Base-by-base conservation (phyloP, 1,284 basidiomycete species). In the Cryptococcus jaspeensis region DNA sequence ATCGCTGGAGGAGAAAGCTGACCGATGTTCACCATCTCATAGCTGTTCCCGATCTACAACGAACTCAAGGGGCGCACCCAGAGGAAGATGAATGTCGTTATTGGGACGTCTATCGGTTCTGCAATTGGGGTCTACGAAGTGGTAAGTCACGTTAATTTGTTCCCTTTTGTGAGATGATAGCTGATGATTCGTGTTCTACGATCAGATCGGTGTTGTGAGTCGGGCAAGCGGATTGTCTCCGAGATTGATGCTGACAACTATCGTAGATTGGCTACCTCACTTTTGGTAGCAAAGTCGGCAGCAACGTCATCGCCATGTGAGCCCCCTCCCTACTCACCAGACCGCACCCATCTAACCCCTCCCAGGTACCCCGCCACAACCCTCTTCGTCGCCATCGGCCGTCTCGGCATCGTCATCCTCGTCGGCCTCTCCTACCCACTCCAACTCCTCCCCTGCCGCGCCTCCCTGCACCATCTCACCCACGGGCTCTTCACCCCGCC, bases 401-500 rank as follows among this genome's bases (percentile, higher is more conserved):
- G 97, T 70, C 80, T 97, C 8, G 93, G 93, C 18, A 96, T 99
- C 66, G 90, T 93, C 40, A 80, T 92, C 45, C 83, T 97, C 32
- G 93, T 93, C 61, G 81, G 89, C 62, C 92, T 93, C 66, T 92
- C 90, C 13, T 96, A 97, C 75, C 92, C 94, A 0, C 75, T 97
- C 47, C 94, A 97, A 77, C 87, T 93, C 3, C 89, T 95, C 60
- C 96, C 96, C 0, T 97, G 93, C 73, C 83, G 96, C 50, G 90
- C 89, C 63, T 94, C 90, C 68, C 78, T 99, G 40, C 91, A 95
- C 79, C 95, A 96, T 32, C 86, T 98, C 40, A 74, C 75, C 22
- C 71, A 73, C 13, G 69, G 66, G 32, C 58, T 71, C 35, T 69
- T 70, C 63, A 61, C 63, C 52, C 63, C 72, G 61, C 55, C 58